Evolutionary conservation across 2,329 filamentous ascomycete species (phyloP), one percentile per base, ranked within the genome.

Genomic region (Pestalotiopsis sp.): DNA sequence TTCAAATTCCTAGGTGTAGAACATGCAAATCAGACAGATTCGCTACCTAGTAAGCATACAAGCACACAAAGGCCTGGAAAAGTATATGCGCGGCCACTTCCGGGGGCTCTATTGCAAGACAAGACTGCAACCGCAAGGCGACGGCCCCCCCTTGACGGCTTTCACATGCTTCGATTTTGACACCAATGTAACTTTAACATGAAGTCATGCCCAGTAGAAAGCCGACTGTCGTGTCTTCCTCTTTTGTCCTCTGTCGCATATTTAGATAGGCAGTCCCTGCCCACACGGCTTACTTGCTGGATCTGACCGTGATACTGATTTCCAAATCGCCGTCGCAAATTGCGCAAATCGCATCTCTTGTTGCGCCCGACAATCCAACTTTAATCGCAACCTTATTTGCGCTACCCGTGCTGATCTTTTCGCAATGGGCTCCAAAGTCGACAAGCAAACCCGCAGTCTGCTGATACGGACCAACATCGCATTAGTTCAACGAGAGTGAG

Each of bases 391-490:
- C 27, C 20, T 45, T 23, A 41, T 45, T 31, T 62, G 56, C 31
- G 9, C 31, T 36, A 9, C 6, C 31, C 31, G 25, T 60, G 20
- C 45, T 52, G 17, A 52, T 52, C 45, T 9, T 11, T 9, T 23
- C 45, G 65, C 63, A 31, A 68, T 70, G 68, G 62, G 66, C 56
- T 57, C 68, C 13, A 31, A 41, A 36, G 36, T 62, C 58, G 66
- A 70, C 31, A 68, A 84, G 61, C 75, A 79, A 60, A 73, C 86
- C 56, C 81, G 83, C 70, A 74, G 78, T 45, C 78, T 82, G 49
- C 74, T 87, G 45, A 79, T 81, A 68, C 82, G 83, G 65, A 78
- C 86, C 69, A 83, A 84, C 70, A 82, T 87, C 70, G 84, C 83
- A 36, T 79, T 85, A 36, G 75, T 86, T 45, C 82, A 84, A 75